phyloP scores from a whole-genome alignment of 768 basidiomycete species.

The Boletus rex-veris region DNA sequence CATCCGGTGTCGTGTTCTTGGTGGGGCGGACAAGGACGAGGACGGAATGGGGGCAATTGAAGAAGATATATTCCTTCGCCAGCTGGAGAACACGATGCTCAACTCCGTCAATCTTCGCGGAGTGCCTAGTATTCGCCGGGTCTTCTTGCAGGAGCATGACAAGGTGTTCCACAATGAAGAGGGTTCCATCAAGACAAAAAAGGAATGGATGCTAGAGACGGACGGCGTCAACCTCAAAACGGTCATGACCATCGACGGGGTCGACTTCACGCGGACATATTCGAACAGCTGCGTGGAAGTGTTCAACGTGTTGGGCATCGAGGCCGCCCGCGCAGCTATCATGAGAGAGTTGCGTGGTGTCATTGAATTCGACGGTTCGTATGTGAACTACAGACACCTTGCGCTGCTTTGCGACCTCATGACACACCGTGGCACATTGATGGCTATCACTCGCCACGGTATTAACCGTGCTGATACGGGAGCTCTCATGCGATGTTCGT shows the following conservation, averaged over 20 bases:
- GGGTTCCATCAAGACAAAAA: slow-evolving; percentile 59
- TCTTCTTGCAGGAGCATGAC: slow-evolving; percentile 90
- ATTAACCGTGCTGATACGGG: slow-evolving; percentile 99
- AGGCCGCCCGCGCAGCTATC: slow-evolving; percentile 92
- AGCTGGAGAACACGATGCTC: slow-evolving; percentile 94
- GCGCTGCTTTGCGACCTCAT: slow-evolving; percentile 96
- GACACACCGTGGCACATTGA: slow-evolving; percentile 91
- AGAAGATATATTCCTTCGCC: slow-evolving; percentile 95
- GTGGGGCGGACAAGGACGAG: slow-evolving; percentile 81
- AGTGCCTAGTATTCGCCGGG: slow-evolving; percentile 84
- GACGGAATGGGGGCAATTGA: slow-evolving; percentile 72
- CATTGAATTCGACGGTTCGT: slow-evolving; percentile 99
- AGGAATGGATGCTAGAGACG: slow-evolving; percentile 96
- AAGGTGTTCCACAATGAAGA: slow-evolving; percentile 61
- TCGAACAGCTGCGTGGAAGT: slow-evolving; percentile 97
- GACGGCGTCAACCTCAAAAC: slow-evolving; percentile 95
- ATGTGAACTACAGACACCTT: slow-evolving; percentile 97
- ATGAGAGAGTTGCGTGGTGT: slow-evolving; percentile 92
- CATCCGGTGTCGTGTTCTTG: slow-evolving; percentile 91
- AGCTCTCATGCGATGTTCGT: slow-evolving; percentile 96
- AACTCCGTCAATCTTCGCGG: slow-evolving; percentile 94
- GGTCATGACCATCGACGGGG: slow-evolving; percentile 93
- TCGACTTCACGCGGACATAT: slow-evolving; percentile 89
- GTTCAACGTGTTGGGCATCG: slow-evolving; percentile 93
- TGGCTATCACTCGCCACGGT: slow-evolving; percentile 99